Evolutionary conservation across 352 stramenopile species (phyloP), one percentile per base, ranked within the genome.

Genomic region (Thalassiosira ordinaria): DNA sequence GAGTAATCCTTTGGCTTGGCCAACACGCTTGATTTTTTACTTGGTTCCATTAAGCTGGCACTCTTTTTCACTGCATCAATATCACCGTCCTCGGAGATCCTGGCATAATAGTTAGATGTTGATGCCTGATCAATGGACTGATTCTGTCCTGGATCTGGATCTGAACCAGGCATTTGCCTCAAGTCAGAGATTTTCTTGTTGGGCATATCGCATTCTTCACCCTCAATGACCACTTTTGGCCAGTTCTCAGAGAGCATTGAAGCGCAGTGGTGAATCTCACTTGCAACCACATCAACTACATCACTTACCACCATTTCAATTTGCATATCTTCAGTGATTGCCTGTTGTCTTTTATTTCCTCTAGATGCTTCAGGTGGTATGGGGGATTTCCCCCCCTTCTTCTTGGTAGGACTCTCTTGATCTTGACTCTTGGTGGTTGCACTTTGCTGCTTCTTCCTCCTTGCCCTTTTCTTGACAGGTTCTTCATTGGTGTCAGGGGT

Each of bases 181-280:
- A 33, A n/a, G 53, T 27, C 0, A 46, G 27, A 44, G 8, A 16
- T 13, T 65, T 65, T 27, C 31, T 65, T 24, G 14, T 33, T 68
- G n/a, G 27, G 14, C 22, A 9, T 27, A n/a, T 35, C 26, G 5
- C 24, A 22, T 3, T 27, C 35, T 47, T 44, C 35, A 20, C 65
- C 20, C 6, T 47, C n/a, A 4, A 66, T 63, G 44, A 66, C 29
- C 51, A 39, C n/a, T 57, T 31, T 57, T 39, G 52, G 37, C 41
- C 16, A 22, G 18, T 44, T 56, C 14, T 18, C 37, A 16, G 22
- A 18, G 46, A 65, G 59, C 4, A 74, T 3, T 18, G 56, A 74
- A 24, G 65, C 52, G 47, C 65, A 74, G 37, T 66, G 46, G 11
- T 8, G 33, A 27, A 74, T 55, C 22, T 66, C 65, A 41, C 59